Evolutionary conservation across 2,329 filamentous ascomycete genomes (phyloP), one percentile per base, ranked within the genome.

Genomic region (Sclerotinia sclerotiorum): DNA sequence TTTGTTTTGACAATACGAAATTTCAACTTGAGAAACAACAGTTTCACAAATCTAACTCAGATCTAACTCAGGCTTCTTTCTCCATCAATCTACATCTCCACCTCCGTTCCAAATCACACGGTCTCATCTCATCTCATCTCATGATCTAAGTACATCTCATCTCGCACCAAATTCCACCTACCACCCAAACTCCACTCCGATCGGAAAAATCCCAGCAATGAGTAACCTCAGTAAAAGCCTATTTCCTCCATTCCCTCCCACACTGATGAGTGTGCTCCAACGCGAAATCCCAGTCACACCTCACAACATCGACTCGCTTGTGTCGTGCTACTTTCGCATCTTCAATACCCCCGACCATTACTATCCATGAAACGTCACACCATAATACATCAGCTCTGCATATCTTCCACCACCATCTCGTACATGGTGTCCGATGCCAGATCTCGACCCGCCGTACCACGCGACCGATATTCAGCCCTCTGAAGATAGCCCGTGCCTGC

Each of bases 81-180:
- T 39, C n/a, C 15, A 62, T 62, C 58, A 44, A 29, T 46, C 56
- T 62, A 35, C 46, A 39, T 57, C 54, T 24, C 21, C 32, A 39
- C 35, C 32, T 57, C 13, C 21, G 29, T 62, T 62, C 58, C 19
- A 62, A 48, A 62, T 62, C 29, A 51, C 46, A 51, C 58, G 13
- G 54, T 48, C 63, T 65, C 39, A 65, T 65, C 51, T 65, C 35
- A 42, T 64, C 27, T 64, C 63, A 65, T 65, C 51, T 57, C 39
- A 58, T 51, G 58, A 62, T 62, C 46, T 51, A 29, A 62, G 58
- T 51, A 62, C 58, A 62, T 62, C 58, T 51, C 46, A 62, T 62
- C 58, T 62, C 44, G 29, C 15, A 62, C 58, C 46, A 35, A 42
- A 49, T 13, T 19, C n/a, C 44, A 51, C 21, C 29, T 24, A 17